Evolutionary conservation across 2,329 filamentous ascomycete genomes (phyloP).

Genomic region (Monilinia polystroma): DNA sequence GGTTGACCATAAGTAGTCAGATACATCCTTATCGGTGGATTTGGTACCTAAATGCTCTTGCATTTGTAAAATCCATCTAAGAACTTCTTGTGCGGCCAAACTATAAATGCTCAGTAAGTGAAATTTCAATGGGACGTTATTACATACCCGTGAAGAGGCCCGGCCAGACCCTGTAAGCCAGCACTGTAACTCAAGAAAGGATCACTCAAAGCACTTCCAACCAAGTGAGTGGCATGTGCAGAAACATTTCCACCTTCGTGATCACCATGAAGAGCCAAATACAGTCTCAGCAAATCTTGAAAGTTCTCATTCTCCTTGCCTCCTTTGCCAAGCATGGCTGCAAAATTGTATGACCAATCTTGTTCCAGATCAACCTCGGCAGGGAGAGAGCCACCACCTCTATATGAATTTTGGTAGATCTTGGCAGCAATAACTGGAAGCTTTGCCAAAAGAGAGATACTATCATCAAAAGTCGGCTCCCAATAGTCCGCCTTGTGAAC

Average conservation of each 20-base stretch:
- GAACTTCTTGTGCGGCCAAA: slow-evolving; percentile 92
- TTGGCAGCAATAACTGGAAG: slow-evolving; percentile 94
- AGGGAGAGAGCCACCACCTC: slow-evolving; percentile 72
- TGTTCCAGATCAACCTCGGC: slow-evolving; percentile 76
- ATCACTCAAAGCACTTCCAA: slow-evolving; percentile 90
- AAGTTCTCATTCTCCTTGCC: slow-evolving; percentile 88
- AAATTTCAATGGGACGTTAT: not conserved
- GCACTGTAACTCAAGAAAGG: slow-evolving; percentile 96
- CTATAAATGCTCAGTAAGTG: slow-evolving; percentile 43
- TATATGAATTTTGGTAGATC: slow-evolving; percentile 92
- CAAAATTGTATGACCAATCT: slow-evolving; percentile 99
- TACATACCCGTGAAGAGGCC: slow-evolving; percentile 76
- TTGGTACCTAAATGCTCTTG: slow-evolving; percentile 77
- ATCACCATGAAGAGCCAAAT: slow-evolving; percentile 94
- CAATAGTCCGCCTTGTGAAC: slow-evolving; percentile 97
- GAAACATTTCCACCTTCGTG: slow-evolving; percentile 98
- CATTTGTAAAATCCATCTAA: slow-evolving; percentile 97
- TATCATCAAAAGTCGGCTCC: slow-evolving; percentile 97
- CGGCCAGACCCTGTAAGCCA: slow-evolving; percentile 90
- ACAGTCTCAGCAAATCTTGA: slow-evolving; percentile 90
- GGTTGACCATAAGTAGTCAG: slow-evolving; percentile 86
- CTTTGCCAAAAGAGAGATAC: slow-evolving; percentile 90
- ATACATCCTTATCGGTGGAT: slow-evolving; percentile 79
- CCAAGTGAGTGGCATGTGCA: slow-evolving; percentile 90
- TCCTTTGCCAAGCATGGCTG: slow-evolving; percentile 88